Conservation (phyloP, 306 rosid species). For the Sophora flavescens region DNA sequence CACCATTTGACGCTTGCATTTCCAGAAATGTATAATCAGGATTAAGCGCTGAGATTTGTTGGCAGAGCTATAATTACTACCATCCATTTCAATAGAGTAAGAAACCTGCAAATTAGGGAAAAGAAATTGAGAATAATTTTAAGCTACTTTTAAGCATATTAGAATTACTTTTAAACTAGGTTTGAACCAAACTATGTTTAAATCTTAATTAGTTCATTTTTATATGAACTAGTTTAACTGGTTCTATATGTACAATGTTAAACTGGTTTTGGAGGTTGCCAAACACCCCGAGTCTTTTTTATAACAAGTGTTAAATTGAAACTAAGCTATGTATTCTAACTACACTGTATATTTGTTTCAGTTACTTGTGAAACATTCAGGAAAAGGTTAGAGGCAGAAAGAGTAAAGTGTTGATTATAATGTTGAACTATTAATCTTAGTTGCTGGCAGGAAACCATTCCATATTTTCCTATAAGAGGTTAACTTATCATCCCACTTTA, state of each 20-base stretch:
- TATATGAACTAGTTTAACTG: too few relatives aligned
- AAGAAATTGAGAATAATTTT: too few relatives aligned
- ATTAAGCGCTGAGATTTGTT: conserved; percentile 54
- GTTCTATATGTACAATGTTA: too few relatives aligned
- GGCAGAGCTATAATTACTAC: conserved; percentile 56
- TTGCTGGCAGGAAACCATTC: not conserved
- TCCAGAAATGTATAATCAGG: conserved; percentile 62
- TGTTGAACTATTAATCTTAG: not conserved
- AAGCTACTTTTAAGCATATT: too few relatives aligned
- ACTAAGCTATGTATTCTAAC: not conserved
- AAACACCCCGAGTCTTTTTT: not conserved
- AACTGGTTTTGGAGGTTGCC: not conserved
- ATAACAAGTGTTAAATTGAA: not conserved
- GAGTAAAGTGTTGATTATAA: not conserved
- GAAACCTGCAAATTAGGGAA: conserved; percentile 57
- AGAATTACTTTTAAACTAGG: too few relatives aligned
- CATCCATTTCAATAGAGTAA: conserved; percentile 67
- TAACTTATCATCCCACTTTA: too few relatives aligned
- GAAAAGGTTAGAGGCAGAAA: not conserved
- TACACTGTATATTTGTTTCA: not conserved
- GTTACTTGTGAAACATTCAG: not conserved
- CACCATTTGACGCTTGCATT: conserved; percentile 81
- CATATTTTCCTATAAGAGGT: too few relatives aligned
- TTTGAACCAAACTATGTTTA: too few relatives aligned
- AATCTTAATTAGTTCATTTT: too few relatives aligned